phyloP scores from a whole-genome alignment of 495 filamentous ascomycete species.

The Penicillium odoratum region DNA sequence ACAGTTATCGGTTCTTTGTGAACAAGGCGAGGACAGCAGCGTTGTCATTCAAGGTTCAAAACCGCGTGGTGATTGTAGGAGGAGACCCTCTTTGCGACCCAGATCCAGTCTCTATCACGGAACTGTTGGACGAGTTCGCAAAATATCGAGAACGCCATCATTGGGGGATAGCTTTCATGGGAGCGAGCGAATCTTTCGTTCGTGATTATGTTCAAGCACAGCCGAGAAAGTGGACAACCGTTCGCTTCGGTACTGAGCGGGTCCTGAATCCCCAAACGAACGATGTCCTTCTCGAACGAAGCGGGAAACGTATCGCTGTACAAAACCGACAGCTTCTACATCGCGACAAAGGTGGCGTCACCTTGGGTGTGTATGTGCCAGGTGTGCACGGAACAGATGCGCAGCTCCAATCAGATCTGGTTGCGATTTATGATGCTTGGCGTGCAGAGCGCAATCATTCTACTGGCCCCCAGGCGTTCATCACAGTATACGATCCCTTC shows the following conservation, averaged over 20 bases:
- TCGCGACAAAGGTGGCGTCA: constrained; percentile 33
- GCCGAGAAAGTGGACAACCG: constrained; percentile 33
- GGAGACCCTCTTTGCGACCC: constrained; percentile 42
- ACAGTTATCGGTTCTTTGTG: constrained; percentile 43
- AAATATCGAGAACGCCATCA: constrained; percentile 27
- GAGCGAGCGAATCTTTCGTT: constrained; percentile 33
- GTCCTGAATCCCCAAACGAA: constrained; percentile 45
- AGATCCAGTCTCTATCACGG: constrained; percentile 14
- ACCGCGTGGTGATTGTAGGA: constrained; percentile 36
- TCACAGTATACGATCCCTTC: constrained; percentile 47
- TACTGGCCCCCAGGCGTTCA: constrained; percentile 36
- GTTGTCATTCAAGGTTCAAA: constrained; percentile 41
- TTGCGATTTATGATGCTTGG: constrained; percentile 42
- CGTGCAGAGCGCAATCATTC: constrained; percentile 33
- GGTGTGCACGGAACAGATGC: constrained; percentile 25
- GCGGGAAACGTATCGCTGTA: constrained; percentile 38
- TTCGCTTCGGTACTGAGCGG: constrained; percentile 43
- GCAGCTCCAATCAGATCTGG: constrained; percentile 31
- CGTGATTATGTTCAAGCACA: constrained; percentile 18
- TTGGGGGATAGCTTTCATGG: constrained; percentile 41
- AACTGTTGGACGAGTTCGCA: constrained; percentile 39
- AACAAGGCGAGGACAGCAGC: constrained; percentile 36
- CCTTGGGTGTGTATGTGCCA: constrained; percentile 38
- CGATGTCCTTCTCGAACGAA: constrained; percentile 37
- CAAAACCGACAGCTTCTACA: constrained; percentile 40